Evolutionary conservation across 2,329 filamentous ascomycete species (phyloP).

Genomic region (Zymoseptoria brevis): DNA sequence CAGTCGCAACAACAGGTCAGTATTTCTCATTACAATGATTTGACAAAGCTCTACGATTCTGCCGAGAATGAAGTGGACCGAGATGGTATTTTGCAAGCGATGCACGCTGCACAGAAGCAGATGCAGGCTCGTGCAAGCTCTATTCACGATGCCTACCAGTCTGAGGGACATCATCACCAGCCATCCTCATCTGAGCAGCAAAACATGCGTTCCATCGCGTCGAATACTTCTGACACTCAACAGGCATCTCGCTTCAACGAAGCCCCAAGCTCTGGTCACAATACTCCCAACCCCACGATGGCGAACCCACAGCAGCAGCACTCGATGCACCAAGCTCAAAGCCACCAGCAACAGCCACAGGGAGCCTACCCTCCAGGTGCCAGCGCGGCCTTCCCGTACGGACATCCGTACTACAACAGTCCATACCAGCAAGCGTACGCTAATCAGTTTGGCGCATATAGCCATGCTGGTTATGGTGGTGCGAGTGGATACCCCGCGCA

Average conservation of each 20-base stretch:
- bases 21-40: constrained; percentile 15
- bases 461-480: constrained; percentile 41
- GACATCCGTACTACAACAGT: constrained; percentile 52
- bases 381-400: constrained; percentile 45
- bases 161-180: neutral
- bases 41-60: neutral
- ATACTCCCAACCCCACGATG: constrained; percentile 74
- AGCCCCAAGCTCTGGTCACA: constrained; percentile 77
- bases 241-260: constrained; percentile 45
- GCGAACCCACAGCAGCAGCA: constrained; percentile 40
- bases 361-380: constrained; percentile 36
- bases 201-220: no score
- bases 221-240: neutral
- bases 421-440: constrained; percentile 58
- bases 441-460: constrained; percentile 51
- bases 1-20: constrained; percentile 48
- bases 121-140: neutral
- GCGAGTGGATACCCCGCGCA: constrained; percentile 38
- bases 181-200: no score
- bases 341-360: constrained; percentile 38
- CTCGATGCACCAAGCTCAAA: constrained; percentile 30
- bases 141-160: neutral
- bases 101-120: neutral
- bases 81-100: neutral
- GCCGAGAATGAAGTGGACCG: neutral